These are phyloP conservation scores for Arachnomyces sp. DNA, from an alignment of 2,329 filamentous ascomycete genomes.

Conservation along the genomic window DNA sequence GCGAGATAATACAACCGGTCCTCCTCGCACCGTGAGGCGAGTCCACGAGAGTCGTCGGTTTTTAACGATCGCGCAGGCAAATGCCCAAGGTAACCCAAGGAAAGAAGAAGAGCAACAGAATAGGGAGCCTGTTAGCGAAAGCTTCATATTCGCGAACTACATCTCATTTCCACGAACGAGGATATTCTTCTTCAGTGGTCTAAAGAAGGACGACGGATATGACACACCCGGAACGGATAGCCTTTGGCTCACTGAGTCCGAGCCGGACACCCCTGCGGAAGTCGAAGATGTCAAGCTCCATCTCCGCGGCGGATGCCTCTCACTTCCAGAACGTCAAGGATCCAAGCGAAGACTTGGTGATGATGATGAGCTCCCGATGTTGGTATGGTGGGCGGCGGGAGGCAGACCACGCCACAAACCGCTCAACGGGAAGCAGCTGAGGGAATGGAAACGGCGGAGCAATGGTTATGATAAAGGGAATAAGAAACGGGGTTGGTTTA, in stretches of 20 bases:
- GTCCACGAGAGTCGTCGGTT: too few relatives aligned
- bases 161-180: too few relatives aligned
- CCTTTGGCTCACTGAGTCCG: too few relatives aligned
- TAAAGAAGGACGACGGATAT: conserved; percentile 28
- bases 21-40: too few relatives aligned
- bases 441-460: conserved; percentile 9
- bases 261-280: too few relatives aligned
- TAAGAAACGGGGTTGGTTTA: conserved; percentile 6
- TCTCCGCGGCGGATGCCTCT: conserved; percentile 5
- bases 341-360: conserved; percentile 5
- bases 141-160: too few relatives aligned
- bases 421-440: conserved; percentile 7
- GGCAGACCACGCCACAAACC: conserved; percentile 1
- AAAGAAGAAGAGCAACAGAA: too few relatives aligned
- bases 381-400: conserved; percentile 10
- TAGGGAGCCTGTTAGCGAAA: too few relatives aligned
- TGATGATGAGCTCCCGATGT: conserved; percentile 6
- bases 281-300: neutral
- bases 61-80: too few relatives aligned
- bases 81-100: too few relatives aligned
- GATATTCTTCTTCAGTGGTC: conserved; percentile 12
- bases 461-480: conserved; percentile 9
- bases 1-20: too few relatives aligned
- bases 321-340: conserved; percentile 4
- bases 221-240: conserved; percentile 17